These are phyloP conservation scores for Coniochaeta sp. DNA, from an alignment of 2,329 filamentous ascomycete genomes.

Conservation along the genomic window DNA sequence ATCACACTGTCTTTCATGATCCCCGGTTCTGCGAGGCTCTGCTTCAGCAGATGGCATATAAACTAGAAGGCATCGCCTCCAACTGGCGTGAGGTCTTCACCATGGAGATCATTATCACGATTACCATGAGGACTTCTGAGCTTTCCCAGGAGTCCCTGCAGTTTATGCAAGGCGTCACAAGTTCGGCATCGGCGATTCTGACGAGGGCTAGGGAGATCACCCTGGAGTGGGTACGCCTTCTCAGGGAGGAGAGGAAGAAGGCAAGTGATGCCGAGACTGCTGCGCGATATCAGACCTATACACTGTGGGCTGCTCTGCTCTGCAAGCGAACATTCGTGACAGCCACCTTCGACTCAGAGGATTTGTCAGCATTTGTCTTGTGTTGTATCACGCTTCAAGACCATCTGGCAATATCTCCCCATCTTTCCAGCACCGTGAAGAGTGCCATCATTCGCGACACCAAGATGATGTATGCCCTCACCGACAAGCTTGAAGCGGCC, in stretches of 20 bases:
- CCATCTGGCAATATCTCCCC: neutral
- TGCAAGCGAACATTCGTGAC: slow-evolving; percentile 34
- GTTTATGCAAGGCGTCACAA: neutral
- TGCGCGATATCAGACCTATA: slow-evolving; percentile 32
- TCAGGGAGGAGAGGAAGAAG: slow-evolving; percentile 36
- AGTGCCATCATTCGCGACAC: slow-evolving; percentile 36
- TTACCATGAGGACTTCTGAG: slow-evolving; percentile 32
- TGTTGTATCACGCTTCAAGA: slow-evolving; percentile 19
- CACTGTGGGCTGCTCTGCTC: slow-evolving; percentile 48
- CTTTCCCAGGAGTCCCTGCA: slow-evolving; percentile 9
- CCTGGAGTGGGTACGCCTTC: slow-evolving; percentile 37
- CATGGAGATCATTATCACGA: slow-evolving; percentile 50
- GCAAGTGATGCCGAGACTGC: slow-evolving; percentile 28
- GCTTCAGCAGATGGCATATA: slow-evolving; percentile 33
- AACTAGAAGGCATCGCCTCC: slow-evolving; percentile 34
- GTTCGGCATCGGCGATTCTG: slow-evolving; percentile 23
- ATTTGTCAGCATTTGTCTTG: slow-evolving; percentile 1
- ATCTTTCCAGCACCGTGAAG: neutral
- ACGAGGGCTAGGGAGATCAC: slow-evolving; percentile 32
- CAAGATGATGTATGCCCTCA: slow-evolving; percentile 31
- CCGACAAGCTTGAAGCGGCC: slow-evolving; percentile 22
- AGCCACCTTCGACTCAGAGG: neutral
- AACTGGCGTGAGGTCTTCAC: slow-evolving; percentile 53
- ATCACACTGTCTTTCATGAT: slow-evolving; percentile 45
- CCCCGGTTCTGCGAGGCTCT: slow-evolving; percentile 39